Evolutionary conservation across 768 basidiomycete species (phyloP).

Genomic region (Vishniacozyma victoriae): DNA sequence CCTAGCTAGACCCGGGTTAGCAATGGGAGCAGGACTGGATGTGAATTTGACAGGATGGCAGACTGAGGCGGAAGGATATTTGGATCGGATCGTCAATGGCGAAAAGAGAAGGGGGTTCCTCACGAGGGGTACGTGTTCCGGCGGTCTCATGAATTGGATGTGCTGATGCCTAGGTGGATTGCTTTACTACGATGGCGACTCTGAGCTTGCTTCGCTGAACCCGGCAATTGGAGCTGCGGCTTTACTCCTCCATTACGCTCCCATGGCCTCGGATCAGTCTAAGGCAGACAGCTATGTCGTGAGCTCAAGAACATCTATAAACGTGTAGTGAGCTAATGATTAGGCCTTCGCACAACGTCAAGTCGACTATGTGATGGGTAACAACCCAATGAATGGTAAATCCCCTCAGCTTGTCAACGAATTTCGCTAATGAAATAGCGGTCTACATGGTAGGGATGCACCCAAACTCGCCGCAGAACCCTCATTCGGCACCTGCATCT

Average conservation of each 20-base stretch:
- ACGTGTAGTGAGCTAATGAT: background rate
- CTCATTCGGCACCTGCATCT: conserved; percentile 81
- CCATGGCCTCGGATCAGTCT: conserved; percentile 59
- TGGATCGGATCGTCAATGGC: conserved; percentile 64
- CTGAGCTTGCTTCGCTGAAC: conserved; percentile 66
- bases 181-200: conserved; percentile 75
- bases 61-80: conserved; percentile 63
- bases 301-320: conserved; percentile 22
- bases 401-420: conserved; percentile 1
- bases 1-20: conserved; percentile 54
- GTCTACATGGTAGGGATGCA: conserved; percentile 84
- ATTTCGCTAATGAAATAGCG: conserved; percentile 49
- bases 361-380: conserved; percentile 73
- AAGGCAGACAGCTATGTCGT: conserved; percentile 63
- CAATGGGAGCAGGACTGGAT: conserved; percentile 45
- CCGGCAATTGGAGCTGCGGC: conserved; percentile 83
- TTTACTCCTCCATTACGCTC: conserved; percentile 70
- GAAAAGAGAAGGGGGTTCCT: conserved; percentile 53
- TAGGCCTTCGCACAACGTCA: conserved; percentile 71
- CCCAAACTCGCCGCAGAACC: conserved; percentile 84
- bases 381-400: conserved; percentile 81
- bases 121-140: conserved; percentile 57
- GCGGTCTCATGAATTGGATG: background rate
- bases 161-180: conserved; percentile 59
- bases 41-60: conserved; percentile 64